Evolutionary conservation across 2,329 filamentous ascomycete genomes (phyloP).

Genomic region (Colletotrichum acutatum): DNA sequence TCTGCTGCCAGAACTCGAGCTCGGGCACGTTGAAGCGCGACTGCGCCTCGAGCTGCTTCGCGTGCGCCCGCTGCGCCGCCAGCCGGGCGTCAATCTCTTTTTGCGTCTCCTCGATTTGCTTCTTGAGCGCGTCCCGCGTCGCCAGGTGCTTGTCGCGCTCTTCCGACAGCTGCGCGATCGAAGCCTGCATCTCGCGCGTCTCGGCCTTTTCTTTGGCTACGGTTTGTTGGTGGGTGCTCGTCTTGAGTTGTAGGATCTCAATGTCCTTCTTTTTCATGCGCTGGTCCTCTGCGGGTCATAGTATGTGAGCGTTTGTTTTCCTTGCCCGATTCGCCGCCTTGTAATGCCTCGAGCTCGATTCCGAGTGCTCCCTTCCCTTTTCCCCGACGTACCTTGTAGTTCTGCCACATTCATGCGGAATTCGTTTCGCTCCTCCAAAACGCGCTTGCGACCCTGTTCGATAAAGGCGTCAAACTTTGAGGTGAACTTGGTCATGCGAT

Average conservation of each 20-base stretch:
- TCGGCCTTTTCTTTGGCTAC: slow-evolving; percentile 83
- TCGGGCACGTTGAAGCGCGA: slow-evolving; percentile 91
- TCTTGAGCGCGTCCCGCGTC: slow-evolving; percentile 65
- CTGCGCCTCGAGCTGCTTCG: slow-evolving; percentile 82
- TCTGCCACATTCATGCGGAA: slow-evolving; percentile 93
- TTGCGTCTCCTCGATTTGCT: slow-evolving; percentile 75
- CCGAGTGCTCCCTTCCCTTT: too few relatives aligned
- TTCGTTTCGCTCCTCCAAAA: slow-evolving; percentile 92
- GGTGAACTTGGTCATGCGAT: slow-evolving; percentile 94
- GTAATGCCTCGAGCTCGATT: too few relatives aligned
- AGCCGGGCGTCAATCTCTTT: slow-evolving; percentile 75
- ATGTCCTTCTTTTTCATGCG: slow-evolving; percentile 90
- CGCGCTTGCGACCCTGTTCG: slow-evolving; percentile 87
- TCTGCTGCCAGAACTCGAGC: slow-evolving; percentile 94
- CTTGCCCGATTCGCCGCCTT: not conserved
- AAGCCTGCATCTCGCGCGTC: slow-evolving; percentile 77
- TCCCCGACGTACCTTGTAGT: slow-evolving; percentile 76
- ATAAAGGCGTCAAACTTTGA: slow-evolving; percentile 93
- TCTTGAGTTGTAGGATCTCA: slow-evolving; percentile 81
- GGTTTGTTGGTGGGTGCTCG: slow-evolving; percentile 76
- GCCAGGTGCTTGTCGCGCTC: slow-evolving; percentile 71
- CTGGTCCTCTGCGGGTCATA: slow-evolving; percentile 77
- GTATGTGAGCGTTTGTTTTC: not conserved
- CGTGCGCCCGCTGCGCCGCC: slow-evolving; percentile 78
- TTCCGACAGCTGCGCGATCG: slow-evolving; percentile 66